Base-by-base conservation (phyloP, 768 basidiomycete species). In the Termitomyces sp. region DNA sequence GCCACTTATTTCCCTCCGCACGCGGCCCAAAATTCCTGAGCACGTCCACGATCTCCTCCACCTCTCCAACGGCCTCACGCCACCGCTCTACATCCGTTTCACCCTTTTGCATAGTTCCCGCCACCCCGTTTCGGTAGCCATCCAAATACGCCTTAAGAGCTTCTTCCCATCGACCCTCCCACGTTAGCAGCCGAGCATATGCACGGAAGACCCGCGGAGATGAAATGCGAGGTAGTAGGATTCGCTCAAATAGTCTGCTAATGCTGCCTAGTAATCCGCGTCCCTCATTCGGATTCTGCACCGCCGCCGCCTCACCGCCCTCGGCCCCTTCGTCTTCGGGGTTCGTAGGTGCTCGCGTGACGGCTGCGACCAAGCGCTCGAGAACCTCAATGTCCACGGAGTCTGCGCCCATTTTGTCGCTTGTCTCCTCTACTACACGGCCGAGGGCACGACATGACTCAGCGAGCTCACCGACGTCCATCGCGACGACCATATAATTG, bases 401-500 rank as follows among this genome's bases (percentile, higher is more conserved):
- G 12, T 78, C 76, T 6, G 81, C 82, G 12, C 79, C 79, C 57
- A 53, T 67, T 60, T 75, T 80, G 63, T 68, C 74, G 26, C 79
- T 79, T n/a, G 86, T 83, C 69, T 86, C 82, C 63, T 95, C 92
- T 37, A 98, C 83, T 56, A 98, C 79, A 3, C 94, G 87, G 0
- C 82, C 80, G 22, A 93, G 78, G 0, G 95, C 96, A 39, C 92
- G 87, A 58, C 85, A 87, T 0, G 93, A 88, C 68, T 99, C 96
- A 1, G 84, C 79, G 49, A 98, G 80, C 68, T 98, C 95, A 7
- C 95, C 96, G 20, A 98, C 90, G 63, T 98, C 94, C 72, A 97
- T 79, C 4, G 92, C 82, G 27, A 98, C 88, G 67, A 97, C 78
- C 88, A 93, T 95, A 77, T 95, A 98, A 77, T 99, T 99, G 60